These are phyloP conservation scores for Sporothrix inflata DNA, from an alignment of 2,329 filamentous ascomycete genomes.

Conservation along the genomic window DNA sequence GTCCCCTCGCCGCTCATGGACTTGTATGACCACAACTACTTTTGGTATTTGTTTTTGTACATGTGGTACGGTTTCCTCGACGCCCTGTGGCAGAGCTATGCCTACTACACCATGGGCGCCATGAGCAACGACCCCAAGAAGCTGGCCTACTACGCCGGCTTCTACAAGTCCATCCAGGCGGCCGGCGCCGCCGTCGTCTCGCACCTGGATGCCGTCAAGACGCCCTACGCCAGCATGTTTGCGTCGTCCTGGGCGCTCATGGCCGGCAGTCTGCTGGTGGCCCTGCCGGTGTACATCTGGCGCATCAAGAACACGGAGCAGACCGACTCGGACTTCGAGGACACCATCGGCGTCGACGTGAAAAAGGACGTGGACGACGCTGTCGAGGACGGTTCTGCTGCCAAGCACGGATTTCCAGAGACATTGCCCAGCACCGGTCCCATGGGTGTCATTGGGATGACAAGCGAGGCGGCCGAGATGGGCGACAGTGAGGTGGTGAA, in stretches of 20 bases:
- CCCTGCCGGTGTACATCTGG: constrained; percentile 29
- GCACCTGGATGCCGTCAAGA: constrained; percentile 26
- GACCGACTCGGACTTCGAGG: constrained; percentile 2
- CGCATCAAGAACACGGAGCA: constrained; percentile 28
- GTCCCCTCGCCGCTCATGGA: constrained; percentile 19
- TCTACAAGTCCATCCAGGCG: constrained; percentile 33
- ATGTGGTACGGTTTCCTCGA: constrained; percentile 31
- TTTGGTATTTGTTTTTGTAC: constrained; percentile 28
- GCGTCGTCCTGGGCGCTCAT: constrained; percentile 26
- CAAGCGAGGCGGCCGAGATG: constrained; percentile 11
- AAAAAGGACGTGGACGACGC: neutral
- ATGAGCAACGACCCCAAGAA: constrained; percentile 31
- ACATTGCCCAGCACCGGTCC: neutral
- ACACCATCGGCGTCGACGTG: neutral
- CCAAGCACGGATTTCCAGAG: neutral
- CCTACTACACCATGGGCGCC: constrained; percentile 32
- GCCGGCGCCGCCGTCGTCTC: constrained; percentile 27
- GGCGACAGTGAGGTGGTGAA: neutral
- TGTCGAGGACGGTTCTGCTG: neutral
- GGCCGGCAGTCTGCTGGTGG: constrained; percentile 28
- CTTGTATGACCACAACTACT: constrained; percentile 40
- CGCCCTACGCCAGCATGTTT: constrained; percentile 28
- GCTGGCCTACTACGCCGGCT: constrained; percentile 30
- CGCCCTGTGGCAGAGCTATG: constrained; percentile 47
- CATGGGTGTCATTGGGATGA: constrained; percentile 18